Evolutionary conservation across 1,139 yeast species (phyloP).

Genomic region (Kluyveromyces sp.): DNA sequence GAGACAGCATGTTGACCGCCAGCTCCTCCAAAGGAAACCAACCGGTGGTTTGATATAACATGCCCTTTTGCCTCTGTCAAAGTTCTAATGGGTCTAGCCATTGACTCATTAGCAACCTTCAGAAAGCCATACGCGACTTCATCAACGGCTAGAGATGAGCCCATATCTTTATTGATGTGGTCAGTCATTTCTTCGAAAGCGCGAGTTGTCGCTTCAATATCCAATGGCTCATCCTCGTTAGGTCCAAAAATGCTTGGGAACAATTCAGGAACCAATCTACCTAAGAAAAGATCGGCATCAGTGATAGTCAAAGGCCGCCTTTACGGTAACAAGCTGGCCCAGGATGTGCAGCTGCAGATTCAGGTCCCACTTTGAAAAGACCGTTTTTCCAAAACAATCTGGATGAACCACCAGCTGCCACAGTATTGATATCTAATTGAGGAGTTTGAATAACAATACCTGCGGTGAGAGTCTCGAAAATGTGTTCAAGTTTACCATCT

Average conservation of each 20-base stretch:
- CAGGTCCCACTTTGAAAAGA: slow-evolving; percentile 50
- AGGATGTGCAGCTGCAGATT: slow-evolving; percentile 54
- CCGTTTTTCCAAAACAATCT: slow-evolving; percentile 47
- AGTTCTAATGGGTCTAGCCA: slow-evolving; percentile 50
- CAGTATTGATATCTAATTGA: slow-evolving; percentile 50
- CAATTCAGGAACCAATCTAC: slow-evolving; percentile 45
- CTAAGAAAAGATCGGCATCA: slow-evolving; percentile 47
- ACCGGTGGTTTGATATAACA: slow-evolving; percentile 37
- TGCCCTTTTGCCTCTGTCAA: slow-evolving; percentile 50
- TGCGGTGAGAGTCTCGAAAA: slow-evolving; percentile 49
- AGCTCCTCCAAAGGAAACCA: slow-evolving; percentile 52
- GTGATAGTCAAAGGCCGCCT: slow-evolving; percentile 54
- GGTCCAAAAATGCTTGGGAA: slow-evolving; percentile 55
- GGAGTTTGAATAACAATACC: slow-evolving; percentile 54
- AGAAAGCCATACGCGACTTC: slow-evolving; percentile 48
- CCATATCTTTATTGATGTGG: slow-evolving; percentile 35
- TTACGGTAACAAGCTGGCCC: slow-evolving; percentile 55
- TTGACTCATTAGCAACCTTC: slow-evolving; percentile 46
- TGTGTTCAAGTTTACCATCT: slow-evolving; percentile 42
- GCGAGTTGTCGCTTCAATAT: slow-evolving; percentile 32
- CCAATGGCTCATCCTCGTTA: slow-evolving; percentile 45
- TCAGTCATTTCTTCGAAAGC: slow-evolving; percentile 38
- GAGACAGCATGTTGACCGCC: slow-evolving; percentile 54
- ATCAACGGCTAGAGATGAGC: slow-evolving; percentile 32
- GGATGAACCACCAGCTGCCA: slow-evolving; percentile 59